Base-by-base conservation (phyloP, 768 basidiomycete genomes). In the Fomitopsis serialis region DNA sequence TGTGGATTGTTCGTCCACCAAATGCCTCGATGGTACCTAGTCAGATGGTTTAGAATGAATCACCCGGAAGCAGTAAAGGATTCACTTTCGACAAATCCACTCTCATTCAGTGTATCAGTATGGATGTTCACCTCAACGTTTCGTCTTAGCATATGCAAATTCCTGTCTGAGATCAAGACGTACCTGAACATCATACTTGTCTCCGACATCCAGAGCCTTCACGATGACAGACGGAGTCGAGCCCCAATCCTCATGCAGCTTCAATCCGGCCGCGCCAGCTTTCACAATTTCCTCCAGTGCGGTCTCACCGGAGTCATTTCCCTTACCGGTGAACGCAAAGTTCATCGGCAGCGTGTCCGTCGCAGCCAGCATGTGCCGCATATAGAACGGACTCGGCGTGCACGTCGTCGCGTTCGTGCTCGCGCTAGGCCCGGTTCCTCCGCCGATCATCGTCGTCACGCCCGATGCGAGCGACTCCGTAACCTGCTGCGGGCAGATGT, bases 211-310 rank as follows among this genome's bases (percentile, higher is more conserved):
- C 59, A 99, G 73, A 48, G 85, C 85, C 42, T 79, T 85, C 52
- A 73, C 71, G 58, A 98, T 98, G 1, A 81, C 80, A 17, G 82
- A 81, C 0, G 97, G 97, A 1, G 94, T 95, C 19, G 82, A 78
- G 2, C 96, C 96, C 96, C 96, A 98, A 68, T 98, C 96, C 68
- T 98, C 97, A 62, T 99, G 97, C 54, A 99, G 71, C 72, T 99
- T 99, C 61, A 98, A 67, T 1, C 97, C 97, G 13, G 78, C 81
- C 1, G 91, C 92, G 10, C 95, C 95, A 12, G 92, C 91, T 54
- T 75, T 74, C 23, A 96, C 76, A 51, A 94, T 76, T 54, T 97
- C 95, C 66, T 84, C 85, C 50, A 98, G 66, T 3, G 89, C 87
- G 2, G 61, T 74, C 10, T 77, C 73, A 0, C 86, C 92, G 0